phyloP scores from a whole-genome alignment of 2,329 filamentous ascomycete species.

The Penicillium sp. region DNA sequence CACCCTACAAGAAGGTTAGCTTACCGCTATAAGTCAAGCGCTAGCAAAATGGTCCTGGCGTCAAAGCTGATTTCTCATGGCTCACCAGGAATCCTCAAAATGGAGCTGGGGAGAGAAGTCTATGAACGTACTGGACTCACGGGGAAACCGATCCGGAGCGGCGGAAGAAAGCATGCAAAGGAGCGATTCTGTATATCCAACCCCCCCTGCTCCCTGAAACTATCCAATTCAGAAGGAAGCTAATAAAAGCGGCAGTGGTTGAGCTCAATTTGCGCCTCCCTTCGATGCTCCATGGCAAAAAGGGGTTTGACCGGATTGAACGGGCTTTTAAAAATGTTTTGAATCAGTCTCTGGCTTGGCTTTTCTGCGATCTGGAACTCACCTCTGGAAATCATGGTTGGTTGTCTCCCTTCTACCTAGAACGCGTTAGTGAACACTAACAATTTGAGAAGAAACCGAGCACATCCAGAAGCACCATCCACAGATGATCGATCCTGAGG shows the following conservation, averaged over 20 bases:
- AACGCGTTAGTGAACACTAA: background rate
- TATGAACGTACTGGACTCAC: constrained; percentile 83
- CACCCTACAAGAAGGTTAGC: constrained; percentile 67
- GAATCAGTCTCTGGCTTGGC: constrained; percentile 69
- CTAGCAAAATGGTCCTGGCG: background rate
- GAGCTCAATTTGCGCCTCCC: constrained; percentile 73
- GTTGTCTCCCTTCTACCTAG: background rate
- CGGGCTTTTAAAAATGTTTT: constrained; percentile 82
- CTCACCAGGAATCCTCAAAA: constrained; percentile 64
- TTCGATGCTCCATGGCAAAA: constrained; percentile 81
- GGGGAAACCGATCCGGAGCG: constrained; percentile 66
- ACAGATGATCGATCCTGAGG: constrained; percentile 38
- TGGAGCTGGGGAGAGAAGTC: constrained; percentile 78
- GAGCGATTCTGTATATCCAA: constrained; percentile 70
- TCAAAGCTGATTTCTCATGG: constrained; percentile 5
- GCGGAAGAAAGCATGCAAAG: constrained; percentile 66
- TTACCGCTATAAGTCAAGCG: background rate
- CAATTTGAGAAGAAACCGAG: constrained; percentile 27
- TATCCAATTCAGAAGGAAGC: background rate
- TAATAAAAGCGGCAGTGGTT: constrained; percentile 60
- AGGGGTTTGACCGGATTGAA: constrained; percentile 75
- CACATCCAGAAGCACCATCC: constrained; percentile 46
- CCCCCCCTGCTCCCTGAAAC: background rate
- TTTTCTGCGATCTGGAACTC: constrained; percentile 68
- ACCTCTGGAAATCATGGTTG: constrained; percentile 50